These are phyloP conservation scores for Inga laurina DNA, from an alignment of 306 rosid genomes.

Conservation along the genomic window DNA sequence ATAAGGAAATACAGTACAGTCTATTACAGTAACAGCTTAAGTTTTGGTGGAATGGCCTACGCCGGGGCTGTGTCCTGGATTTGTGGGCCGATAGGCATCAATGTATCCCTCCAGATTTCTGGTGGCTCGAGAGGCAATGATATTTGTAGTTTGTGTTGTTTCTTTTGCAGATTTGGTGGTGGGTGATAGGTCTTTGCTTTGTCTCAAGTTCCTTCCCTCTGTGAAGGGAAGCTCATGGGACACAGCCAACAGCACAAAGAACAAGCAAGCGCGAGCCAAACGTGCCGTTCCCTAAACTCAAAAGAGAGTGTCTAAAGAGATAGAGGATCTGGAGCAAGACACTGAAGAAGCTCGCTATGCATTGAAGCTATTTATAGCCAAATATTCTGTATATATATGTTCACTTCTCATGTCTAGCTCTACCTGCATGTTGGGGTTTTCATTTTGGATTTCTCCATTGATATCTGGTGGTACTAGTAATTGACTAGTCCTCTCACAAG, in stretches of 20 bases:
- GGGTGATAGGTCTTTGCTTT: slow-evolving; percentile 14
- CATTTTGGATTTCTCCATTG: no score
- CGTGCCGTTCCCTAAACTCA: slow-evolving; percentile 48
- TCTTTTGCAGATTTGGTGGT: neutral
- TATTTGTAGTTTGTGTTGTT: neutral
- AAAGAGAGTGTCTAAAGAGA: neutral
- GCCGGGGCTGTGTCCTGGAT: slow-evolving; percentile 83
- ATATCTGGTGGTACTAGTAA: no score
- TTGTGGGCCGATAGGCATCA: slow-evolving; percentile 68
- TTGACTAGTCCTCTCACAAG: no score
- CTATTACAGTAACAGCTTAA: slow-evolving; percentile 11
- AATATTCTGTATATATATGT: neutral
- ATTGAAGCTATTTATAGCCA: neutral
- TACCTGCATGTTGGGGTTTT: no score
- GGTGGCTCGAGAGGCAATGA: neutral
- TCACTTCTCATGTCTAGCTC: no score
- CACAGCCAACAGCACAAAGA: slow-evolving; percentile 48
- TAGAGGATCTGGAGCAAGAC: neutral
- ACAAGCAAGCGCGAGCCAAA: slow-evolving; percentile 38
- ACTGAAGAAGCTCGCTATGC: neutral
- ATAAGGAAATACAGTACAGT: neutral
- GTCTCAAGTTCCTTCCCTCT: slow-evolving; percentile 58
- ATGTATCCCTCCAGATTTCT: slow-evolving; percentile 36
- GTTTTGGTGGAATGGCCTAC: slow-evolving; percentile 68
- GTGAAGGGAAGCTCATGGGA: slow-evolving; percentile 44